Base-by-base conservation (phyloP, 2,329 filamentous ascomycete genomes). In the Colletotrichum costaricense region DNA sequence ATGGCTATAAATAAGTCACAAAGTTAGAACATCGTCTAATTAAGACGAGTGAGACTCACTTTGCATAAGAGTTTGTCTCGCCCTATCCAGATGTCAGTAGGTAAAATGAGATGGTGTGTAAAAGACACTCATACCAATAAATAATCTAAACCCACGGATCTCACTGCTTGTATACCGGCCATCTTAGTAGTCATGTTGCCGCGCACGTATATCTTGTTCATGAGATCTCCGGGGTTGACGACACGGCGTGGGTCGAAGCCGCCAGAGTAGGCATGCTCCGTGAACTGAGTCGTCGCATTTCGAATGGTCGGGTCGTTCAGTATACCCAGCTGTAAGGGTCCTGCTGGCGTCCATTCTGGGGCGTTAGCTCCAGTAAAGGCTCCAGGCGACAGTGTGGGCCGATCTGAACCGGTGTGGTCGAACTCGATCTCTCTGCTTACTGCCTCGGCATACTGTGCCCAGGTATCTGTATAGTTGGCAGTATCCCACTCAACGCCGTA, bases 221-320 rank as follows among this genome's bases (percentile, higher is more conserved):
- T 67, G 19, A 67, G 26, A 19, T 67, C 55, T 5, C 64, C 55
- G 11, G 64, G 55, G 7, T 24, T 35, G 22, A 28, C 11, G 8
- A 52, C n/a, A 11, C 19, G 35, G 8, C 12, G 35, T 24, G 54
- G 55, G 1, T 52, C 11, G 7, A 67, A 67, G 16, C 35, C 42
- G 2, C 64, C 64, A 16, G 64, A 67, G n/a, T 67, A 67, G 1
- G 38, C 38, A 42, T 67, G 55, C 4, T 67, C 64, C 8, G 38
- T 35, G 35, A 59, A 67, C 14, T 59, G 55, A 5, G 64, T 16
- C 5, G 55, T 59, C 7, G 12, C 49, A 26, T 14, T 8, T 19
- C 55, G 33, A n/a, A 59, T 59, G 1, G 24, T 5, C 4, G 38
- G 24, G n/a, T 52, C 6, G 1, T 59, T 11, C n/a, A 59, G 26